Evolutionary conservation across 768 basidiomycete species (phyloP), one percentile per base, ranked within the genome.

Genomic region (Tylopilus felleus): DNA sequence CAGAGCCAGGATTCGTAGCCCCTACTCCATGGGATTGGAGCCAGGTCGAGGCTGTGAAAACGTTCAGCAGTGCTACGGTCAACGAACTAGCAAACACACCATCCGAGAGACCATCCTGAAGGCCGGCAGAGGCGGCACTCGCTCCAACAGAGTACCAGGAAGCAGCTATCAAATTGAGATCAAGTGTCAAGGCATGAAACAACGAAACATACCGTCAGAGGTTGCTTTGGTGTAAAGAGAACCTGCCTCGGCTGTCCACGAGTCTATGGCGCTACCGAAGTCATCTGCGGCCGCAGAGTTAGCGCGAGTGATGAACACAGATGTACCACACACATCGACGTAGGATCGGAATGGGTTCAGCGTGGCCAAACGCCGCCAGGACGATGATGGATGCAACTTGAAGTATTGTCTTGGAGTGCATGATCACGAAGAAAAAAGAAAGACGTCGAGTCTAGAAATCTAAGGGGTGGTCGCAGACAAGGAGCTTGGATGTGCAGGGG

Each of bases 281-380:
- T 53, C 43, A 52, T 53, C 53, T 57, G 17, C 39, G 39, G 50
- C 1, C 22, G 33, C 27, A 49, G 41, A 33, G 44, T 54, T 56
- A 54, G 64, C 45, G 40, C 19, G 36, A 50, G 19, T 5, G 21
- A 8, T 29, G n/a, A 39, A 23, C 41, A 51, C 19, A 5, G 17
- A 14, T 22, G 10, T 44, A 42, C 21, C 59, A 17, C 75, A 27
- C 64, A 83, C 80, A 53, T 68, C 78, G 77, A 51, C 80, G 77
- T 55, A 72, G 69, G 52, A 78, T 61, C 53, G 51, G 68, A 61
- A 23, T 9, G 21, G 74, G 73, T 16, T 71, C 72, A n/a, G 76
- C 77, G 43, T 60, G 59, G 22, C 67, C 70, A 21, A 70, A 59
- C 40, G 67, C 64, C 42, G 71, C 65, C 36, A 74, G 66, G 47